These are phyloP conservation scores for Eutypa lata DNA, from an alignment of 2,329 filamentous ascomycete genomes.

Conservation along the genomic window DNA sequence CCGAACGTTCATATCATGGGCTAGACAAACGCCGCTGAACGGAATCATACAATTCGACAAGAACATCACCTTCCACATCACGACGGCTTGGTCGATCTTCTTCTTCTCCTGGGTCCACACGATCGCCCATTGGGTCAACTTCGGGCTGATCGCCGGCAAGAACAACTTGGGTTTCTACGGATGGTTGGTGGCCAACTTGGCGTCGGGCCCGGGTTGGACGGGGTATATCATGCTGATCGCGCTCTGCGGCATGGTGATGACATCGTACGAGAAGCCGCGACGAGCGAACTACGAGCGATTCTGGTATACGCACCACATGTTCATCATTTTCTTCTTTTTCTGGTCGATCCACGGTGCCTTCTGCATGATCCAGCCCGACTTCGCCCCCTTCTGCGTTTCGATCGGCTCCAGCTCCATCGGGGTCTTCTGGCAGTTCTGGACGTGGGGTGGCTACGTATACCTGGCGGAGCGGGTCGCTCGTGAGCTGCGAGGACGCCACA, in stretches of 20 bases:
- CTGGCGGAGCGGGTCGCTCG: conserved; percentile 75
- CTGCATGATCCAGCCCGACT: conserved; percentile 86
- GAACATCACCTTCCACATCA: conserved; percentile 86
- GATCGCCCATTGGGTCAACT: conserved; percentile 84
- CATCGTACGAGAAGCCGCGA: conserved; percentile 73
- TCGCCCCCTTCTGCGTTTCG: conserved; percentile 72
- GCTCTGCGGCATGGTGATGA: conserved; percentile 74
- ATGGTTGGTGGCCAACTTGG: conserved; percentile 73
- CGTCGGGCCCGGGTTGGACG: conserved; percentile 79
- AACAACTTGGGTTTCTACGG: conserved; percentile 76
- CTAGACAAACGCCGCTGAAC: conserved; percentile 77
- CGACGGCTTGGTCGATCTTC: conserved; percentile 81
- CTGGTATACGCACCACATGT: conserved; percentile 88
- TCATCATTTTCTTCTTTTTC: conserved; percentile 85
- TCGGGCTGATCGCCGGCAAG: conserved; percentile 71
- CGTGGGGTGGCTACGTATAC: conserved; percentile 78
- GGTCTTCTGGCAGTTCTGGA: conserved; percentile 89
- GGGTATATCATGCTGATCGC: conserved; percentile 81
- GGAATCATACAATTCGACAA: conserved; percentile 87
- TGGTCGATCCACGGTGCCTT: conserved; percentile 88
- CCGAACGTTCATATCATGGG: conserved; percentile 77
- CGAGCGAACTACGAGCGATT: conserved; percentile 84
- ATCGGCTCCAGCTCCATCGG: conserved; percentile 64
- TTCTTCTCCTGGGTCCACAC: conserved; percentile 87
- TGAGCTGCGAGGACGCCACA: conserved; percentile 76